Evolutionary conservation across 306 rosid species (phyloP).

Genomic region (Arachis stenosperma): DNA sequence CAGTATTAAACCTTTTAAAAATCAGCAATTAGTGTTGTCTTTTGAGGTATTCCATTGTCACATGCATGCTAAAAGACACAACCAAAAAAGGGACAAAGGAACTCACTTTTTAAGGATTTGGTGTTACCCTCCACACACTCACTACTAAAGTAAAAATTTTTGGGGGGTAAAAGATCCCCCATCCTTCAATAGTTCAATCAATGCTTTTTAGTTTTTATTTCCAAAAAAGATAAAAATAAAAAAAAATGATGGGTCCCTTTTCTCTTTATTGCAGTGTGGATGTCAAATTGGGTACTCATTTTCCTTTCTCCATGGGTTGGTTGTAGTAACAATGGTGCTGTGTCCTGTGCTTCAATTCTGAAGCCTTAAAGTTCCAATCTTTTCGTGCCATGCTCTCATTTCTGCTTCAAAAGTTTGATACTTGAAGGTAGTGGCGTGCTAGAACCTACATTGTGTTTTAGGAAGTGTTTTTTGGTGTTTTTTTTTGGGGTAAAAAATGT

Average conservation of each 20-base stretch:
- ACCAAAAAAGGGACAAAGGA: constrained; percentile 44
- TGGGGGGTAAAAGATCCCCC: constrained; percentile 29
- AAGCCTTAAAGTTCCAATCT: constrained; percentile 33
- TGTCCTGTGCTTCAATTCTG: constrained; percentile 23
- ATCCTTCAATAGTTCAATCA: constrained; percentile 24
- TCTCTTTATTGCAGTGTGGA: constrained; percentile 57
- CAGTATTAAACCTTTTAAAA: constrained; percentile 10
- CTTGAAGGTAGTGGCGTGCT: constrained; percentile 34
- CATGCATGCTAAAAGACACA: constrained; percentile 46
- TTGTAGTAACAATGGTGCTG: constrained; percentile 45
- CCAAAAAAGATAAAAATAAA: neutral
- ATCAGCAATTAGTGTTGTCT: constrained; percentile 33
- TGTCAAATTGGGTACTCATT: constrained; percentile 55
- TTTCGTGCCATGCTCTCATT: constrained; percentile 30
- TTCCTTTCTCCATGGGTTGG: constrained; percentile 49
- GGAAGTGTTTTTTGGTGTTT: constrained; percentile 33
- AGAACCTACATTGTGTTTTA: constrained; percentile 46
- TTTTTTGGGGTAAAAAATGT: constrained; percentile 31
- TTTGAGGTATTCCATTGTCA: constrained; percentile 36
- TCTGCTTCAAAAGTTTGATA: constrained; percentile 40
- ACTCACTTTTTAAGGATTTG: constrained; percentile 41
- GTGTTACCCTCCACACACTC: constrained; percentile 33
- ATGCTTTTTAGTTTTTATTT: constrained; percentile 43
- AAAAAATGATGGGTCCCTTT: constrained; percentile 58
- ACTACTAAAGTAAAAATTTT: constrained; percentile 38